These are phyloP conservation scores for Laguncularia racemosa DNA, from an alignment of 345 rosid species.

Conservation along the genomic window DNA sequence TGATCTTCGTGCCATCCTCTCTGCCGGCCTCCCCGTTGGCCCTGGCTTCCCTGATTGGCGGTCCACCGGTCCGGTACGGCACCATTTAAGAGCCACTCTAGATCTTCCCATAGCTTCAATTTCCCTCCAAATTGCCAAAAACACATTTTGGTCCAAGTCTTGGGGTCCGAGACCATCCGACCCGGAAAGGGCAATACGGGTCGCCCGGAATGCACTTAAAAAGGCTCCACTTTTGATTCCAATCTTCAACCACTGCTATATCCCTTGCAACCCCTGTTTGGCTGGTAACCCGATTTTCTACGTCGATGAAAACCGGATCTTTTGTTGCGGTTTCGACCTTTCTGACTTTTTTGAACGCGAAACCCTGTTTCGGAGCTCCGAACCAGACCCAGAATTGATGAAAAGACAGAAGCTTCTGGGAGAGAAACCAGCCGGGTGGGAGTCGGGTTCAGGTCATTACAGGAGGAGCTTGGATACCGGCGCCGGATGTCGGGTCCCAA, in stretches of 20 bases:
- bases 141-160: conserved; percentile 82
- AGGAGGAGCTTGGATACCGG: conserved; percentile 55
- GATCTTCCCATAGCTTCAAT: conserved; percentile 91
- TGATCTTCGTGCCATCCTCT: conserved; percentile 80
- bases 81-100: conserved; percentile 74
- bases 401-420: conserved; percentile 59
- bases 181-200: conserved; percentile 78
- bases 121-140: conserved; percentile 84
- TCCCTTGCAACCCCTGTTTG: conserved; percentile 78
- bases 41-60: conserved; percentile 98
- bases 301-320: conserved; percentile 78
- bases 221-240: conserved; percentile 88
- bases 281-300: conserved; percentile 96
- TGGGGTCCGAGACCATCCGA: conserved; percentile 88
- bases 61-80: conserved; percentile 59
- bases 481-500: conserved; percentile 54
- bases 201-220: conserved; percentile 82
- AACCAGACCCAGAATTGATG: conserved; percentile 28
- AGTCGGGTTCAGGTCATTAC: conserved; percentile 42
- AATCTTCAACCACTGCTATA: conserved; percentile 83
- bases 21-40: conserved; percentile 82
- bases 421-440: conserved; percentile 51
- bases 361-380: conserved; percentile 51
- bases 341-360: conserved; percentile 86
- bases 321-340: conserved; percentile 92